Evolutionary conservation across 805 yeast genomes (phyloP), one percentile per base, ranked within the genome.

Genomic region (Yamadazyma phyllophila): DNA sequence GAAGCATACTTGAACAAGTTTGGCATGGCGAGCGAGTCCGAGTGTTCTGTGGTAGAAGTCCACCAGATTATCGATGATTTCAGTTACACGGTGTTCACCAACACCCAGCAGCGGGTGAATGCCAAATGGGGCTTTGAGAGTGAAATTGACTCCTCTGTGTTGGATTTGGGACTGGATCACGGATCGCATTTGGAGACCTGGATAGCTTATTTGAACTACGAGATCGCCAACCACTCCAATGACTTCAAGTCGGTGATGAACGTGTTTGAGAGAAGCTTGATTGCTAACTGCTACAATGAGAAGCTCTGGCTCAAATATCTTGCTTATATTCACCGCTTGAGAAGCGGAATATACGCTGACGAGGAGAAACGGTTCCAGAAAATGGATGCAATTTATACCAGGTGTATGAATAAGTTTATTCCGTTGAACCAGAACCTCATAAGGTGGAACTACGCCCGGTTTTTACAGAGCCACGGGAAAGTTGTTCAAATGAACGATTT

Each of bases 51-150:
- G 2, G 58, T 63, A 4, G 80, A 76, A 47, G 57, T 70, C 24
- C 63, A 70, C 27, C 69, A 64, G 31, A 52, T 75, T 9, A 58
- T 76, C 10, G 80, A 78, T 38, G 62, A 69, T 12, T 73, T 69
- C 52, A 71, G 77, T 44, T 63, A 69, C 46, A 64, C 58, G 3
- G 56, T 76, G 3, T 79, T 80, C 44, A 55, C 63, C 2, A 50
- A 58, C 1, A 79, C 83, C 0, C 85, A 83, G 53, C 55, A 54
- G 1, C 63, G 69, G 12, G 88, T 87, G 0, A 73, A 74, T 41
- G 67, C 66, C 11, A 75, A 84, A 35, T 88, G 96, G 96, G 69
- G 71, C 1, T 88, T 58, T 61, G 99, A 94, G 64, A 73, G 84
- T 10, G 68, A 71, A 17, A 68, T 92, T 5, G 69, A 74, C n/a